Conservation (phyloP, 768 basidiomycete genomes). For the Crucibulum laeve region DNA sequence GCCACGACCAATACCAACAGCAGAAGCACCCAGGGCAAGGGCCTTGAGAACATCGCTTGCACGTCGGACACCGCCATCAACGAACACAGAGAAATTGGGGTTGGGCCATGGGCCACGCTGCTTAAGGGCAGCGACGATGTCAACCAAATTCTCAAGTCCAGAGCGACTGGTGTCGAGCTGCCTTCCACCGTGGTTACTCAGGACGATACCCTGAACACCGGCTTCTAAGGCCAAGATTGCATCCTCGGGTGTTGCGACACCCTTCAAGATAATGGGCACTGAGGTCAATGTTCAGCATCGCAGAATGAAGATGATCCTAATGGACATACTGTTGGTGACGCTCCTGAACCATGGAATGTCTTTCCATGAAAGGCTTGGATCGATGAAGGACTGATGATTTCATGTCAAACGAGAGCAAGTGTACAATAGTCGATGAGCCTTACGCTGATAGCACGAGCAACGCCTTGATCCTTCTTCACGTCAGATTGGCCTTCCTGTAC, state of each 20-base stretch:
- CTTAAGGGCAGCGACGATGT: slow-evolving; percentile 73
- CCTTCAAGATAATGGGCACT: slow-evolving; percentile 92
- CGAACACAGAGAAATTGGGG: slow-evolving; percentile 75
- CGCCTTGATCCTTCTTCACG: slow-evolving; percentile 85
- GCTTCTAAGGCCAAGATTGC: slow-evolving; percentile 79
- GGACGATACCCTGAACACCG: slow-evolving; percentile 70
- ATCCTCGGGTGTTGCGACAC: slow-evolving; percentile 62
- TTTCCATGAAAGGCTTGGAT: slow-evolving; percentile 83
- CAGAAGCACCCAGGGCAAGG: slow-evolving; percentile 84
- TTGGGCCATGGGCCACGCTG: slow-evolving; percentile 73
- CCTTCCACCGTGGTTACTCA: slow-evolving; percentile 85
- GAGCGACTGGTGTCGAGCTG: slow-evolving; percentile 81
- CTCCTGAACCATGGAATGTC: slow-evolving; percentile 81
- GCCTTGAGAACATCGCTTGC: slow-evolving; percentile 91
- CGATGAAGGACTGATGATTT: slow-evolving; percentile 77
- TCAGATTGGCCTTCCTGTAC: slow-evolving; percentile 46
- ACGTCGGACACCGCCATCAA: slow-evolving; percentile 93
- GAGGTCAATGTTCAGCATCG: slow-evolving; percentile 16
- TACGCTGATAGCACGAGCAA: slow-evolving; percentile 90
- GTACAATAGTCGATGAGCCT: slow-evolving; percentile 15
- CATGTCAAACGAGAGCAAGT: background rate
- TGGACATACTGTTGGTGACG: slow-evolving; percentile 57
- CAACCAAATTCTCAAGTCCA: slow-evolving; percentile 85
- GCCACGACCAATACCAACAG: slow-evolving; percentile 74
- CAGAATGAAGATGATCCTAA: slow-evolving; percentile 32